phyloP scores from a whole-genome alignment of 2,329 filamentous ascomycete genomes.

The Metarhizium humberi region DNA sequence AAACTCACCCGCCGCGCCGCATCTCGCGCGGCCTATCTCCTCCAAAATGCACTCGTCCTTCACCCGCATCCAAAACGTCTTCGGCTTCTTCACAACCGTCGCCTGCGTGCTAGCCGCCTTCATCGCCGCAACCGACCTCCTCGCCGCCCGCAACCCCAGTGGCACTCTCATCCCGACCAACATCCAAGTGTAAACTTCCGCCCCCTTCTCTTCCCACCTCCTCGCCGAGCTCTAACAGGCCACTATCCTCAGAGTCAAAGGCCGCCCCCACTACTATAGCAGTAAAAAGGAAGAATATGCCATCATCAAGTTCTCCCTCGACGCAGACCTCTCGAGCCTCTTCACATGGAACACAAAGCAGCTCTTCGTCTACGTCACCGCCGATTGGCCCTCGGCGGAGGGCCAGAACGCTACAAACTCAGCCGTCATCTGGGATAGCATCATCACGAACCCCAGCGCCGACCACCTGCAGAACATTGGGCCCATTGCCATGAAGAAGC shows the following conservation, averaged over 20 bases:
- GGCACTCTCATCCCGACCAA: slow-evolving; percentile 57
- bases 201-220: not conserved
- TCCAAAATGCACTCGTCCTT: slow-evolving; percentile 76
- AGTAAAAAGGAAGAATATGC: slow-evolving; percentile 92
- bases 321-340: slow-evolving; percentile 81
- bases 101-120: slow-evolving; percentile 71
- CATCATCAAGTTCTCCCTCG: slow-evolving; percentile 84
- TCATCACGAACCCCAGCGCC: slow-evolving; percentile 69
- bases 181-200: slow-evolving; percentile 66
- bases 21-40: slow-evolving; percentile 9
- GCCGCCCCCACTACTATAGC: slow-evolving; percentile 92
- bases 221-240: not conserved
- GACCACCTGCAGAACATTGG: slow-evolving; percentile 53
- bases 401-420: slow-evolving; percentile 44
- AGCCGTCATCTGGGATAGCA: slow-evolving; percentile 91
- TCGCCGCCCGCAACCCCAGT: slow-evolving; percentile 58
- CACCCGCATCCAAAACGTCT: slow-evolving; percentile 81
- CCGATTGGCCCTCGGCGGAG: slow-evolving; percentile 48
- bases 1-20: not conserved
- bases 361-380: slow-evolving; percentile 91
- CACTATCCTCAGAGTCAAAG: slow-evolving; percentile 57
- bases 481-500: slow-evolving; percentile 51
- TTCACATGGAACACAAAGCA: slow-evolving; percentile 99
- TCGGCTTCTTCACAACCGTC: slow-evolving; percentile 96
- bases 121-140: slow-evolving; percentile 72